Evolutionary conservation across 495 filamentous ascomycete genomes (phyloP).

Genomic region (Xylaria curta): DNA sequence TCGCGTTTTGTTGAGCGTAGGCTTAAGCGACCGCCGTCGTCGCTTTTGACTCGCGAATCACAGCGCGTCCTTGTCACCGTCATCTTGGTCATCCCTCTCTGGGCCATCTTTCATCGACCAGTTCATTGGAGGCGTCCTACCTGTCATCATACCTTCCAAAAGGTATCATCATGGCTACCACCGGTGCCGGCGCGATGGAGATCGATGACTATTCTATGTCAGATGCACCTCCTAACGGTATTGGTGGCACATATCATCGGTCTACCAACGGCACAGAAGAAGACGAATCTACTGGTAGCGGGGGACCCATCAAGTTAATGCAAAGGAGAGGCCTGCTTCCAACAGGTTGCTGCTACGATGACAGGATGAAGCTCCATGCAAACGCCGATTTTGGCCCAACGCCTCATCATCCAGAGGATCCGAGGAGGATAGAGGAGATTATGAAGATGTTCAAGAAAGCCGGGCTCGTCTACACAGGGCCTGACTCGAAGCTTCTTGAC

Average conservation of each 20-base stretch:
- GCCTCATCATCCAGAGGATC: slow-evolving; percentile 93
- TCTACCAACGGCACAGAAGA: slow-evolving; percentile 37
- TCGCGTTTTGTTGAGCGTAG: slow-evolving; percentile 9
- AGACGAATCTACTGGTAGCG: slow-evolving; percentile 31
- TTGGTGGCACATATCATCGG: slow-evolving; percentile 32
- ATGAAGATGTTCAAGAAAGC: slow-evolving; percentile 81
- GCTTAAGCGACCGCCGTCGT: neutral
- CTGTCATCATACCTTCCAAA: neutral
- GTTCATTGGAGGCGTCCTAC: neutral
- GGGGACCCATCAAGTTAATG: slow-evolving; percentile 25
- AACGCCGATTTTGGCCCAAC: slow-evolving; percentile 71
- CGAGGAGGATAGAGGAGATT: slow-evolving; percentile 86
- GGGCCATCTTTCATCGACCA: neutral
- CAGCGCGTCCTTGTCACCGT: neutral
- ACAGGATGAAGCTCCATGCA: slow-evolving; percentile 89
- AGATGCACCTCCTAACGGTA: slow-evolving; percentile 49
- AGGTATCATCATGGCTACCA: slow-evolving; percentile 41
- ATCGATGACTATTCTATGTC: slow-evolving; percentile 45
- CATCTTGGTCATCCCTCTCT: neutral
- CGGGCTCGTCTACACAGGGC: slow-evolving; percentile 69
- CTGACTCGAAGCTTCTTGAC: slow-evolving; percentile 51
- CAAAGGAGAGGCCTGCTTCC: slow-evolving; percentile 53
- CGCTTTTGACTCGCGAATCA: neutral
- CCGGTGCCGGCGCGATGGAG: slow-evolving; percentile 45
- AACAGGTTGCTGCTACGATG: slow-evolving; percentile 87